phyloP scores from a whole-genome alignment of 345 rosid genomes.

The Chamaenerion angustifolium region DNA sequence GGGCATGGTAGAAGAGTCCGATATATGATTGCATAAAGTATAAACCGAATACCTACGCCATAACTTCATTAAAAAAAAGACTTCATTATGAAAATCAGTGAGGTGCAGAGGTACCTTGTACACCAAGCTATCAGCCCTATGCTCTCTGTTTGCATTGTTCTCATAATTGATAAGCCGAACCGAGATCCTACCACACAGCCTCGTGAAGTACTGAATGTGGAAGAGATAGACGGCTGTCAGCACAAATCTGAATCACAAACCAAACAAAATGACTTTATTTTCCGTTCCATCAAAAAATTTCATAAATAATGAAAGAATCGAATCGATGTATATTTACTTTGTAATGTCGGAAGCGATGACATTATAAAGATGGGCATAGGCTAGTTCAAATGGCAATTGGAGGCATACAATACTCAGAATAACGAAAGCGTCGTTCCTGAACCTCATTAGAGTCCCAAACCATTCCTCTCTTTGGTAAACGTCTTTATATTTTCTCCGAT shows the following conservation, averaged over 20 bases:
- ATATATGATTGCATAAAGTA: constrained; percentile 95
- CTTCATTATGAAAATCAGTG: neutral
- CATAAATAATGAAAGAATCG: too few relatives aligned
- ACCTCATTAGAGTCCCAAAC: constrained; percentile 58
- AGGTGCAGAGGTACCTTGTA: constrained; percentile 44
- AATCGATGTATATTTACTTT: constrained; percentile 25
- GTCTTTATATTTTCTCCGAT: constrained; percentile 47
- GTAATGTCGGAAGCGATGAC: constrained; percentile 36
- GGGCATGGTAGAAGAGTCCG: constrained; percentile 88
- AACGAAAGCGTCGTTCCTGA: constrained; percentile 59
- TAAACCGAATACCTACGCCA: constrained; percentile 79
- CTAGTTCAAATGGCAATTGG: constrained; percentile 91
- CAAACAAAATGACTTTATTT: neutral
- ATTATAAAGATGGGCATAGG: constrained; percentile 85
- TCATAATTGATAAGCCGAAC: constrained; percentile 66
- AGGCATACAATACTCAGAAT: constrained; percentile 74
- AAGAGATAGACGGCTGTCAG: constrained; percentile 74
- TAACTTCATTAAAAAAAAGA: neutral
- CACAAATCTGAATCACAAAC: constrained; percentile 57
- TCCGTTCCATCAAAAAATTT: too few relatives aligned
- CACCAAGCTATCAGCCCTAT: constrained; percentile 76
- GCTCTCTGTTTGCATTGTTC: constrained; percentile 55
- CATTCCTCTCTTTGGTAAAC: constrained; percentile 80
- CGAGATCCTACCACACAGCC: constrained; percentile 69
- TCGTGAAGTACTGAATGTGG: constrained; percentile 67